Evolutionary conservation across 768 basidiomycete genomes (phyloP).

Genomic region (Leucosporidium scottii): DNA sequence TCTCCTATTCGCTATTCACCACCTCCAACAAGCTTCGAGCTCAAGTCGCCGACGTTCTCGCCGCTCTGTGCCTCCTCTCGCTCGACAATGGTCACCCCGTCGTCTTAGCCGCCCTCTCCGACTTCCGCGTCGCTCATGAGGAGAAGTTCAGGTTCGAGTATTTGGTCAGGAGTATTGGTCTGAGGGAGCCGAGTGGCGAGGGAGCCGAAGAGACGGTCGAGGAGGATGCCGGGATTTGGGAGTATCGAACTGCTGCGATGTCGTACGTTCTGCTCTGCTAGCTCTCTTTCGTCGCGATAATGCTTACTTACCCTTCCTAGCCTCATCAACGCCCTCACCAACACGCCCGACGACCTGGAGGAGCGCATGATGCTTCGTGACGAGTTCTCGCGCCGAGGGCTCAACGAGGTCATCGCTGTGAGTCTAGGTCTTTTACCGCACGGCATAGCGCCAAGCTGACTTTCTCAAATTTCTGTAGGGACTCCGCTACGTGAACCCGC

Average conservation of each 20-base stretch:
- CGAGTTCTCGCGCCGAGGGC: conserved; percentile 69
- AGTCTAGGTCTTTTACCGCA: conserved; percentile 42
- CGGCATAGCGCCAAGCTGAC: not conserved
- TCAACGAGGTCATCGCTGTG: conserved; percentile 79
- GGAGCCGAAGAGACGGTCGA: conserved; percentile 44
- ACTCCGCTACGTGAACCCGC: conserved; percentile 65
- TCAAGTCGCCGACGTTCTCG: conserved; percentile 67
- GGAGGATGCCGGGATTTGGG: conserved; percentile 65
- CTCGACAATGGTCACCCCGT: conserved; percentile 62
- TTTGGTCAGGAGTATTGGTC: conserved; percentile 57
- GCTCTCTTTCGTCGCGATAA: no score
- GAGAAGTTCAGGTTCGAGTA: conserved; percentile 75
- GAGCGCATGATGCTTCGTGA: conserved; percentile 71
- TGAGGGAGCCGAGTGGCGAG: conserved; percentile 46
- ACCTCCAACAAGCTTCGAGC: conserved; percentile 62
- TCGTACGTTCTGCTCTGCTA: conserved; percentile 35
- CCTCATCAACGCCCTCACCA: conserved; percentile 70
- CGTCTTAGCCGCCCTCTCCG: conserved; percentile 70
- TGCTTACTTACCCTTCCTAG: no score
- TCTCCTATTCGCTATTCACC: conserved; percentile 60
- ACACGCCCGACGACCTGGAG: conserved; percentile 67
- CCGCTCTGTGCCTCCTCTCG: conserved; percentile 73
- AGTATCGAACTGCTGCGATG: conserved; percentile 68
- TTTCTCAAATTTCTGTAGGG: conserved; percentile 47
- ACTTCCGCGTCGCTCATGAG: conserved; percentile 62